Percentiles rank a stretch among this genome's conserved stretches.
Conservation (phyloP, 352 stramenopile species). For the Vaucheria bursata region DNA sequence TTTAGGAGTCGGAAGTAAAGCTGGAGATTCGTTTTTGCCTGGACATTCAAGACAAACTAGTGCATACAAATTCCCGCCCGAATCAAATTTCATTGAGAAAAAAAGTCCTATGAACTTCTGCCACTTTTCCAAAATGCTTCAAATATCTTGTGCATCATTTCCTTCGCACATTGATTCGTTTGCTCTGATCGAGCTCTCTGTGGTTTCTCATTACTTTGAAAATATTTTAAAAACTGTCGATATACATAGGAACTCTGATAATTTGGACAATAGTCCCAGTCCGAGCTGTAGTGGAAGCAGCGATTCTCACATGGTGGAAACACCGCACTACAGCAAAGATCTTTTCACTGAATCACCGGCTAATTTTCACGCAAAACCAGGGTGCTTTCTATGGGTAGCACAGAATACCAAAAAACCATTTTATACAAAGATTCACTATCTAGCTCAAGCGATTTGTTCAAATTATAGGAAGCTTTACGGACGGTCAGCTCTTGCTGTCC, state of each 20-base stretch:
- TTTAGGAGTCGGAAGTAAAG: background rate
- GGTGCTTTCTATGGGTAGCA: slow-evolving; percentile 19
- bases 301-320: no score
- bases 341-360: no score
- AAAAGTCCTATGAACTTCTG: no score
- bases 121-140: no score
- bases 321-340: no score
- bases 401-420: slow-evolving; percentile 14
- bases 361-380: slow-evolving; percentile 3
- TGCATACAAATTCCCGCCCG: background rate
- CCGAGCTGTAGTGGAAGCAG: slow-evolving; percentile 3
- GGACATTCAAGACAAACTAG: background rate
- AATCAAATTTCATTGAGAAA: slow-evolving; percentile 14
- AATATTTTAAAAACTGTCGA: slow-evolving; percentile 15
- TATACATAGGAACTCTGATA: slow-evolving; percentile 4
- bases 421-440: slow-evolving; percentile 9
- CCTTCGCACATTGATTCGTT: slow-evolving; percentile 25
- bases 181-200: slow-evolving; percentile 27
- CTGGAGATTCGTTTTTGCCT: background rate
- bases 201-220: slow-evolving; percentile 15
- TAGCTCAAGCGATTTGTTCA: slow-evolving; percentile 26
- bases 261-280: background rate
- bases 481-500: background rate
- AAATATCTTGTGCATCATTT: slow-evolving; percentile 32
- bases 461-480: slow-evolving; percentile 24